Evolutionary conservation across 805 yeast species (phyloP), one percentile per base, ranked within the genome.

Genomic region (Lachancea kluyveri): DNA sequence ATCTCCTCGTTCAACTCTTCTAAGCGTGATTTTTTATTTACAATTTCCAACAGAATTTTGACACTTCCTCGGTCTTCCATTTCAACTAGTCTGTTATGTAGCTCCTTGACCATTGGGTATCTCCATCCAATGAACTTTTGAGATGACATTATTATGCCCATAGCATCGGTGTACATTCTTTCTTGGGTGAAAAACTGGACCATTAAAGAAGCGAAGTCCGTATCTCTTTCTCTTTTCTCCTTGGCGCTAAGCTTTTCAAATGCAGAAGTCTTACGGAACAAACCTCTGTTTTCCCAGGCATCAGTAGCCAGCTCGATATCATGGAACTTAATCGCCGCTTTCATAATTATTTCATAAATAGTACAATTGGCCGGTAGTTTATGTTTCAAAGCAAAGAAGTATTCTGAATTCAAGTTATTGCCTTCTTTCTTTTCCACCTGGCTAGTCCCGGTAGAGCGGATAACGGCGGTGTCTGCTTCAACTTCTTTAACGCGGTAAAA

Each of bases 241-340:
- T 61, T 65, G 52, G 76, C 76, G 48, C 80, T 90, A 4, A 65
- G 54, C 4, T 53, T 48, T 31, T 64, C 70, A 62, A 81, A 87
- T 3, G 43, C 41, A 0, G 28, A 15, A 0, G 82, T 66, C 37
- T 72, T 73, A 31, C 96, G 65, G 58, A 69, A 86, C 14, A 52
- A 39, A 2, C 96, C 96, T 46, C 96, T 71, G 47, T 83, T 94
- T 2, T 59, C 55, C 94, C 95, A 87, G 1, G 83, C 63, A 16
- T 59, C 54, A 35, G 74, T 75, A 4, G 87, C 88, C 49, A 80
- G 72, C 0, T 62, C 64, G 24, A 67, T 54, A 45, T 78, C 70
- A 23, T 67, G 64, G 47, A 71, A 71, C 28, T 64, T 62, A 8
- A 69, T 68, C 1, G 90, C 83, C 1, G 90, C 90, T 36, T 70